Evolutionary conservation across 2,329 filamentous ascomycete species (phyloP).

Genomic region (Phyllosticta ampelicida): DNA sequence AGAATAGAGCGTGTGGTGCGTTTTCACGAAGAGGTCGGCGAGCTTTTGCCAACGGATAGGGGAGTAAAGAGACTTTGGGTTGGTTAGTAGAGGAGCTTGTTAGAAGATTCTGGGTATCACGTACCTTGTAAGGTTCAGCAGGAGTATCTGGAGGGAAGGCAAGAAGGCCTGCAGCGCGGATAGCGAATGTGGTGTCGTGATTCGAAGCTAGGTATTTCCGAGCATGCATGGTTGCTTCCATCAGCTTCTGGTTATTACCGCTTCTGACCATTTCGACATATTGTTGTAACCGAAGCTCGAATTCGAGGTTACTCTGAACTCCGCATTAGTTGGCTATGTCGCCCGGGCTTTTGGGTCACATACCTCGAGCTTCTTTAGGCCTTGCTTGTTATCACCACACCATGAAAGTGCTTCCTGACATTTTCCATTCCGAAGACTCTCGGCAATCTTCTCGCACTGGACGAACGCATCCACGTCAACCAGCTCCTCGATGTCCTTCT

Average conservation of each 20-base stretch:
- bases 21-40: conserved; percentile 68
- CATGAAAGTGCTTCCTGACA: conserved; percentile 63
- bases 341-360: conserved; percentile 18
- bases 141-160: conserved; percentile 56
- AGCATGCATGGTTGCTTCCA: conserved; percentile 72
- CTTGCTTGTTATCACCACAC: conserved; percentile 90
- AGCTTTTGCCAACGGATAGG: conserved; percentile 63
- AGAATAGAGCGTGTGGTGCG: conserved; percentile 76
- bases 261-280: conserved; percentile 82
- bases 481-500: conserved; percentile 66
- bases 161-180: conserved; percentile 69
- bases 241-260: conserved; percentile 45
- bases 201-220: conserved; percentile 69
- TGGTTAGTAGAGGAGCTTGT: not conserved
- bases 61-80: conserved; percentile 57
- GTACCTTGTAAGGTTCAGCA: conserved; percentile 50
- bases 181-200: conserved; percentile 54
- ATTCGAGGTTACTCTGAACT: conserved; percentile 67
- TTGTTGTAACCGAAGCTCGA: conserved; percentile 86
- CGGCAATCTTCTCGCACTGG: conserved; percentile 66
- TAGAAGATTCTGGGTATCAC: conserved; percentile 1
- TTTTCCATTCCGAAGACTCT: conserved; percentile 51
- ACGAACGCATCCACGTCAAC: conserved; percentile 86
- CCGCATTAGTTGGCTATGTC: conserved; percentile 6
- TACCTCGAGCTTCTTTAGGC: conserved; percentile 77